A percentile compares a stretch with the other conserved stretches of the same genome.
Evolutionary conservation across 2,329 filamentous ascomycete species (phyloP).

Genomic region (Ophiostoma himal-ulmi): DNA sequence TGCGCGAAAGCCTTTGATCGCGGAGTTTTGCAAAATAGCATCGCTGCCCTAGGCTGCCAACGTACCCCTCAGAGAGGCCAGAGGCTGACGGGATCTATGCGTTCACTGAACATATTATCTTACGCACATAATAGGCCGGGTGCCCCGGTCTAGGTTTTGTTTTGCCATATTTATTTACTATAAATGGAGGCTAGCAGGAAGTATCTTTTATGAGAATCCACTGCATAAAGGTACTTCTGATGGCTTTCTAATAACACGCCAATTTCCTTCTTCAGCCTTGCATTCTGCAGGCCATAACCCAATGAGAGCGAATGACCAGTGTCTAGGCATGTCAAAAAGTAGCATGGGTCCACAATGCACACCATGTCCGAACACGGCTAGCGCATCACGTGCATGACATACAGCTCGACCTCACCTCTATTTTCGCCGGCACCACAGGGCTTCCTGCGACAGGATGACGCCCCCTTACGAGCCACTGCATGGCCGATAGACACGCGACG

Average conservation of each 20-base stretch:
- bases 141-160: slow-evolving; percentile 16
- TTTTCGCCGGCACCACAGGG: slow-evolving; percentile 26
- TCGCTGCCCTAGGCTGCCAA: neutral
- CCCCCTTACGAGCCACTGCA: slow-evolving; percentile 20
- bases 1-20: neutral
- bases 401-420: slow-evolving; percentile 27
- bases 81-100: neutral
- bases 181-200: neutral
- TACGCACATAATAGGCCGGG: slow-evolving; percentile 15
- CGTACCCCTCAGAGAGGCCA: neutral
- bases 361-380: slow-evolving; percentile 16
- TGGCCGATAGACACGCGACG: neutral
- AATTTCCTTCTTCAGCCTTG: slow-evolving; percentile 26
- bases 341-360: slow-evolving; percentile 5
- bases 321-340: slow-evolving; percentile 19
- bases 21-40: slow-evolving; percentile 10
- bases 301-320: neutral
- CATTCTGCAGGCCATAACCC: slow-evolving; percentile 23
- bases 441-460: slow-evolving; percentile 20
- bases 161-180: slow-evolving; percentile 10
- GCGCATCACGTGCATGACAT: slow-evolving; percentile 20
- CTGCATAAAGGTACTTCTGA: neutral
- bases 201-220: neutral
- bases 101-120: neutral
- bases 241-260: neutral